Percentiles rank a stretch among this genome's conserved stretches.
phyloP scores from a whole-genome alignment of 805 yeast species.

The Millerozyma acaciae region DNA sequence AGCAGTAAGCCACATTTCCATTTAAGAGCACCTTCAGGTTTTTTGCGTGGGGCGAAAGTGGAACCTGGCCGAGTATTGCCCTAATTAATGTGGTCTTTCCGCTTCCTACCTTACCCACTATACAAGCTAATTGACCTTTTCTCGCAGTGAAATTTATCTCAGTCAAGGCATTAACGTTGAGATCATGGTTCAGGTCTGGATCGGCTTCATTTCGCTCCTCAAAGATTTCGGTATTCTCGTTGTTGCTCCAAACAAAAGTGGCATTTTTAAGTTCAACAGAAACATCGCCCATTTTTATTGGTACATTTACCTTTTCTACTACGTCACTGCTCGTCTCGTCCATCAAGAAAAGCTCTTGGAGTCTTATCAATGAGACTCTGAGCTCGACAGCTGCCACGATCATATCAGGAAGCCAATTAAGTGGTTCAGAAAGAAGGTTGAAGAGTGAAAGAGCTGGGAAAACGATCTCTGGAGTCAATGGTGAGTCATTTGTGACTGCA shows the following conservation, averaged over 20 bases:
- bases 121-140: constrained; percentile 34
- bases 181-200: constrained; percentile 11
- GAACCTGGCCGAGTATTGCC: constrained; percentile 32
- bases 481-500: constrained; percentile 18
- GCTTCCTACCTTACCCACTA: constrained; percentile 40
- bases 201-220: constrained; percentile 17
- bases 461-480: constrained; percentile 33
- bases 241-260: constrained; percentile 28
- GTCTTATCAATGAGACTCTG: constrained; percentile 30
- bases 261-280: constrained; percentile 26
- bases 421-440: constrained; percentile 32
- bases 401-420: constrained; percentile 29
- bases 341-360: constrained; percentile 27
- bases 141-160: constrained; percentile 30
- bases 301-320: constrained; percentile 15
- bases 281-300: constrained; percentile 16
- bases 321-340: constrained; percentile 30
- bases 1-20: constrained; percentile 37
- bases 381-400: constrained; percentile 27
- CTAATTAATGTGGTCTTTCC: constrained; percentile 38
- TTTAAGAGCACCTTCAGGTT: constrained; percentile 17
- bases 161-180: constrained; percentile 24
- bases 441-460: constrained; percentile 41
- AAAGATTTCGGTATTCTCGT: constrained; percentile 6
- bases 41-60: constrained; percentile 10